Conservation (phyloP, 164 flowering plant genomes). For the Umbilicus rupestris region DNA sequence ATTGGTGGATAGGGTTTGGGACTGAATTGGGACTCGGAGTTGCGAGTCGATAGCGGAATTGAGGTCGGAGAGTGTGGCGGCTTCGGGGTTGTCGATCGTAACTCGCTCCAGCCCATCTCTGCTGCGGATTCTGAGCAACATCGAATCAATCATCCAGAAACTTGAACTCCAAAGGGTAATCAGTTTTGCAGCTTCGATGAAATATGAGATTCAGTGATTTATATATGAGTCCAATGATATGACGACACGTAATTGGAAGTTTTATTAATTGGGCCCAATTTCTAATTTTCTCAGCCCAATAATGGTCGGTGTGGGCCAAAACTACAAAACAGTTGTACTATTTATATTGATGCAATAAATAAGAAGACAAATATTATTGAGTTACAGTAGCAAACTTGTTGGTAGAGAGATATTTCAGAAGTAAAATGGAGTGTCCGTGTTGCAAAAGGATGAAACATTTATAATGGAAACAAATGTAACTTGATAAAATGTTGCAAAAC, state of each 20-base stretch:
- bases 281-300: too few relatives aligned
- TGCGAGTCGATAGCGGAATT: slow-evolving; percentile 60
- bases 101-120: slow-evolving; percentile 80
- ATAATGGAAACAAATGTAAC: too few relatives aligned
- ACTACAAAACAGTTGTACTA: too few relatives aligned
- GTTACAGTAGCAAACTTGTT: too few relatives aligned
- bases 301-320: too few relatives aligned
- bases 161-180: too few relatives aligned
- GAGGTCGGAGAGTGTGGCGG: slow-evolving; percentile 44
- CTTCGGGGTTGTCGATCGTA: slow-evolving; percentile 35
- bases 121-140: slow-evolving; percentile 86
- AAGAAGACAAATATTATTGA: too few relatives aligned
- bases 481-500: too few relatives aligned
- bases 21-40: slow-evolving; percentile 48
- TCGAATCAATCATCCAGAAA: slow-evolving; percentile 2
- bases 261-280: neutral
- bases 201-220: neutral
- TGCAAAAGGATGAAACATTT: too few relatives aligned
- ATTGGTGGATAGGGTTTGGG: slow-evolving; percentile 68
- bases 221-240: neutral
- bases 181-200: slow-evolving; percentile 4
- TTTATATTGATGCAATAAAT: too few relatives aligned
- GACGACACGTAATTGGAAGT: neutral
- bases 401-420: too few relatives aligned
- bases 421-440: too few relatives aligned